Evolutionary conservation across 2,329 filamentous ascomycete species (phyloP).

Genomic region (Byssochlamys sp.): DNA sequence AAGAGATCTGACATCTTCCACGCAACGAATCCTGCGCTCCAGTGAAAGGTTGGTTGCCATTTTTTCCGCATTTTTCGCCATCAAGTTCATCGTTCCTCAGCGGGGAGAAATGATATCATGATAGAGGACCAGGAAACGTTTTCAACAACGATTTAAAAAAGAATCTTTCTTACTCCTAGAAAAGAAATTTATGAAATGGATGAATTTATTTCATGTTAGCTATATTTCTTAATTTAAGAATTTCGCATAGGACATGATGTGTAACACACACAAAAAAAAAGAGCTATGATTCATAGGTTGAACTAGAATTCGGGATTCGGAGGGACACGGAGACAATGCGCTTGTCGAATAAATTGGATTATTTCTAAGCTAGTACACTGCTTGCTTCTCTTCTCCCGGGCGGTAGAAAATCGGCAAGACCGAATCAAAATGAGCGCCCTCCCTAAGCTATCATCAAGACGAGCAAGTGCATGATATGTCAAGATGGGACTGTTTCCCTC

Average conservation of each 20-base stretch:
- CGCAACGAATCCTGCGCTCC: not conserved
- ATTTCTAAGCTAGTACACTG: not conserved
- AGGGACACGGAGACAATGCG: not conserved
- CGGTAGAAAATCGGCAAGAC: too few relatives aligned
- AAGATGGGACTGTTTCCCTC: not conserved
- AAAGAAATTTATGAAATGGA: not conserved
- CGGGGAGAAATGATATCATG: not conserved
- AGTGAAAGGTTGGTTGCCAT: not conserved
- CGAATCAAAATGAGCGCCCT: too few relatives aligned
- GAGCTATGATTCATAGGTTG: not conserved
- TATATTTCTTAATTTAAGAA: not conserved
- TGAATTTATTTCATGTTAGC: not conserved
- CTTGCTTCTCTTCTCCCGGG: not conserved
- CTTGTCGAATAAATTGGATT: not conserved
- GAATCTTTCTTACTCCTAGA: not conserved
- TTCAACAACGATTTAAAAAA: conserved; percentile 24
- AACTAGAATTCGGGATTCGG: not conserved
- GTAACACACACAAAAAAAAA: not conserved
- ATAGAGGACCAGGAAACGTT: conserved; percentile 14
- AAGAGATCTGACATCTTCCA: conserved; percentile 1
- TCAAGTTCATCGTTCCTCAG: not conserved
- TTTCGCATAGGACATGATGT: not conserved
- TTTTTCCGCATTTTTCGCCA: not conserved
- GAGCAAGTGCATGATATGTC: not conserved
- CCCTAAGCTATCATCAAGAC: not conserved